Evolutionary conservation across 2,329 filamentous ascomycete species (phyloP), one percentile per base, ranked within the genome.

Genomic region (Aspergillus fumigatus): DNA sequence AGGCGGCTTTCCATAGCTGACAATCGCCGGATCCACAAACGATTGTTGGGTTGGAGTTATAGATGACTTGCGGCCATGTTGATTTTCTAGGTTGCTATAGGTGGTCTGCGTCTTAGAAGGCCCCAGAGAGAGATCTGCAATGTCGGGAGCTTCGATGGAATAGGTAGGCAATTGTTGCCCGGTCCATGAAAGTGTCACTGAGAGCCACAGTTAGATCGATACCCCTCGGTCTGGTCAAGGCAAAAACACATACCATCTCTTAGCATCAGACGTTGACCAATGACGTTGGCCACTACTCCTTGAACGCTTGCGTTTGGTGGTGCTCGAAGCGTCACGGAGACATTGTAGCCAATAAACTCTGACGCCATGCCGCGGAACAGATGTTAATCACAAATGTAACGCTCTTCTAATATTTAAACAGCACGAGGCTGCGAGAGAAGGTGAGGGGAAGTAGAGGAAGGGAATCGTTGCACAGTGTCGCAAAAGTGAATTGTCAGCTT

Each of bases 11-110:
- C 77, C 73, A 69, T 90, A 83, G 68, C 89, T 92, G 48, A 95
- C 70, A 54, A 95, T 95, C 3, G 90, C 90, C 10, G 90, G 90
- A 65, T 95, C 90, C n/a, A 87, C 81, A 66, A 94, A 91, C 0
- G 79, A 66, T 29, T 78, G 69, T 35, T 66, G 67, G n/a, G 64
- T 58, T 32, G 67, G 76, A 64, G 60, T 76, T 71, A 52, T 64
- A 57, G 48, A 25, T 29, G 62, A 52, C 38, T 57, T 51, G 14
- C 56, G 57, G 49, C 52, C 8, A 21, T 56, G 54, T 51, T 62
- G 55, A 41, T 56, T 56, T 53, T 58, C 56, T 55, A 67, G 59
- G 14, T 53, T 52, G 21, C 60, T 23, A 52, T 63, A 55, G 23
- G 59, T 59, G 26, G 17, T 57, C 45, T 69, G 64, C n/a, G 62